These are phyloP conservation scores for Xylaria multiplex DNA, from an alignment of 2,329 filamentous ascomycete genomes.

Conservation along the genomic window DNA sequence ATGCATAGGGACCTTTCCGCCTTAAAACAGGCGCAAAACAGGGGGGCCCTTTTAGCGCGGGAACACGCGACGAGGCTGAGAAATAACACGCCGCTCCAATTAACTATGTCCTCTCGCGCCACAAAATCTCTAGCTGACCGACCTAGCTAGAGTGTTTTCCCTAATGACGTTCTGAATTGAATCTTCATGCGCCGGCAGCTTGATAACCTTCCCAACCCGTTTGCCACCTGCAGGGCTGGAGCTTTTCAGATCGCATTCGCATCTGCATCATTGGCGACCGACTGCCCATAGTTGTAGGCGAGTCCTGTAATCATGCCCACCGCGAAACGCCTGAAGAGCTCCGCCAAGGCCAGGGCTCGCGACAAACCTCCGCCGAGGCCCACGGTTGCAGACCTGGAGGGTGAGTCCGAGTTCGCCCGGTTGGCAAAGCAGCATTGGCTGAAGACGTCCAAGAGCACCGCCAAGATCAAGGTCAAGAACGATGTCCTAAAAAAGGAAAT, in stretches of 20 bases:
- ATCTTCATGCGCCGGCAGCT: conserved; percentile 24
- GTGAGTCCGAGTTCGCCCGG: conserved; percentile 76
- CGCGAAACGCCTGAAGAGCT: conserved; percentile 67
- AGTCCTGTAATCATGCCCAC: conserved; percentile 60
- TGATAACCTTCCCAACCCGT: conserved; percentile 8
- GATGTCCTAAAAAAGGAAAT: conserved; percentile 87
- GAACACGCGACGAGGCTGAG: conserved; percentile 45
- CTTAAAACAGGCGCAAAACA: not conserved
- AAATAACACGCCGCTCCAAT: conserved; percentile 31
- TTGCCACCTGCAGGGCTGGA: conserved; percentile 28
- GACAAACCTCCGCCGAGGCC: conserved; percentile 62
- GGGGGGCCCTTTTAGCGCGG: conserved; percentile 20
- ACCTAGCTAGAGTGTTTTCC: not conserved
- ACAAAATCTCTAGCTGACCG: conserved; percentile 24
- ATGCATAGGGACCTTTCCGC: conserved; percentile 6
- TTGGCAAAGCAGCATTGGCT: conserved; percentile 90
- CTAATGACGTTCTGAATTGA: conserved; percentile 26
- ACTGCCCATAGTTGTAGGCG: conserved; percentile 25
- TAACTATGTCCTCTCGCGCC: conserved; percentile 20
- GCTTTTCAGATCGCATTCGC: conserved; percentile 32
- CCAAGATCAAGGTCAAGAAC: conserved; percentile 79
- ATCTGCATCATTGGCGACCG: conserved; percentile 28
- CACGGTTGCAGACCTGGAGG: conserved; percentile 74
- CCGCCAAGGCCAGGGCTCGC: conserved; percentile 56
- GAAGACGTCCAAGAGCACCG: conserved; percentile 66